Base-by-base conservation (phyloP, 768 basidiomycete species). In the Boletus rubroflammeus region DNA sequence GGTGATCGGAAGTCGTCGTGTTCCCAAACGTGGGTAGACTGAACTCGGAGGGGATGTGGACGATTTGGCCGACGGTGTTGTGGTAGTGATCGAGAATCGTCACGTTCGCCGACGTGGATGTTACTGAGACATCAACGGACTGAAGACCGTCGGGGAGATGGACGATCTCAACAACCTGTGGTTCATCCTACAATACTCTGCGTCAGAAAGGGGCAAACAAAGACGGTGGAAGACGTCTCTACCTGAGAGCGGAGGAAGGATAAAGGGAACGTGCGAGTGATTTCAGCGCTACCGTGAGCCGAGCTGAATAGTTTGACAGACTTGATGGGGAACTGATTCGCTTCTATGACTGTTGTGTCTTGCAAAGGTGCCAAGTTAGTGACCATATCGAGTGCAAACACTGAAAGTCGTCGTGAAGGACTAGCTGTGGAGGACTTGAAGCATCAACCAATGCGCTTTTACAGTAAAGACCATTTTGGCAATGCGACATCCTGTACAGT, bases 211-310 rank as follows among this genome's bases (percentile, higher is more conserved):
- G 4, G 11, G 19, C 4, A 9, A 19, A 32, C 3, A 23, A 19
- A n/a, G n/a, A n/a, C n/a, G 17, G 3, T 26, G 9, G 5, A 31
- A 34, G 7, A 26, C 9, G 13, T 5, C 38, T 3, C 2, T 43
- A 59, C 59, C 49, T 56, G 52, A 15, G 50, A 49, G n/a, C 38
- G 29, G 35, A 55, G 52, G 41, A 55, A 57, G n/a, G 60, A 40
- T 13, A 59, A 55, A 2, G 65, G 54, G 21, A 67, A 60, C 4
- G 28, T 47, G 23, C 66, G 63, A 38, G 57, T 57, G 9, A 67
- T 39, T 29, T 65, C 60, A 47, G 54, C 61, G 13, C 45, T 32
- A 21, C 50, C n/a, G n/a, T n/a, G n/a, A n/a, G n/a, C 29, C 5
- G 51, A 57, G 39, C 38, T 23, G 34, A 66, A 62, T 15, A 65